Conservation (phyloP, 495 filamentous ascomycete species). For the Penicillium tannophilum region DNA sequence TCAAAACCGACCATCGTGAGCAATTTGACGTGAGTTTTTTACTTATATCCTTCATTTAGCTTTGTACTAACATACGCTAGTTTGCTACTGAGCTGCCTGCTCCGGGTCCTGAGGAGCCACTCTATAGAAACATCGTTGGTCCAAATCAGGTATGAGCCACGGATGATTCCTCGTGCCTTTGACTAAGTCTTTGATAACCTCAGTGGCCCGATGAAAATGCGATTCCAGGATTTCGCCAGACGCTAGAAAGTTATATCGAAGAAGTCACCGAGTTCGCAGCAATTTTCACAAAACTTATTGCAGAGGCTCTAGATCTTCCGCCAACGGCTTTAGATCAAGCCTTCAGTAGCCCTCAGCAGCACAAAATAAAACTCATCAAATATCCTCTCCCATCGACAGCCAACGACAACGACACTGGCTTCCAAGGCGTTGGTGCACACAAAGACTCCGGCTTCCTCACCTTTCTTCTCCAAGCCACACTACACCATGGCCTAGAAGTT, state of each 20-base stretch:
- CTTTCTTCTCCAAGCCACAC: constrained; percentile 84
- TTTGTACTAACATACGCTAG: constrained; percentile 17
- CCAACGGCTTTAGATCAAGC: constrained; percentile 68
- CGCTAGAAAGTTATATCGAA: constrained; percentile 73
- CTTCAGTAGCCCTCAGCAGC: constrained; percentile 79
- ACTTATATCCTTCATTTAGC: not conserved
- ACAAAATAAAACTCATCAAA: constrained; percentile 90
- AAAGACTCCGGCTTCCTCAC: constrained; percentile 90
- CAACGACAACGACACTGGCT: constrained; percentile 7
- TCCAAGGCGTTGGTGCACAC: constrained; percentile 82
- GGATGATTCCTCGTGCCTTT: not conserved
- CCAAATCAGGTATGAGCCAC: constrained; percentile 59
- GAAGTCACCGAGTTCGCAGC: constrained; percentile 70
- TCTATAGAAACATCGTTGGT: constrained; percentile 78
- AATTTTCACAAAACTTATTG: constrained; percentile 81
- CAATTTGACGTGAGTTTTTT: constrained; percentile 80
- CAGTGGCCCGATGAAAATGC: constrained; percentile 75
- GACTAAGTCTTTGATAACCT: not conserved
- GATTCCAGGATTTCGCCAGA: constrained; percentile 71
- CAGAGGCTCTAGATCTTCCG: constrained; percentile 80
- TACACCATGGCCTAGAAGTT: constrained; percentile 81
- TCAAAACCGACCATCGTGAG: constrained; percentile 60
- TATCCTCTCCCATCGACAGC: constrained; percentile 64
- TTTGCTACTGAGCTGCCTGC: constrained; percentile 65
- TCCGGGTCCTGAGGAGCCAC: constrained; percentile 62